Conservation (phyloP, 768 basidiomycete genomes). For the Termitomyces sp. region DNA sequence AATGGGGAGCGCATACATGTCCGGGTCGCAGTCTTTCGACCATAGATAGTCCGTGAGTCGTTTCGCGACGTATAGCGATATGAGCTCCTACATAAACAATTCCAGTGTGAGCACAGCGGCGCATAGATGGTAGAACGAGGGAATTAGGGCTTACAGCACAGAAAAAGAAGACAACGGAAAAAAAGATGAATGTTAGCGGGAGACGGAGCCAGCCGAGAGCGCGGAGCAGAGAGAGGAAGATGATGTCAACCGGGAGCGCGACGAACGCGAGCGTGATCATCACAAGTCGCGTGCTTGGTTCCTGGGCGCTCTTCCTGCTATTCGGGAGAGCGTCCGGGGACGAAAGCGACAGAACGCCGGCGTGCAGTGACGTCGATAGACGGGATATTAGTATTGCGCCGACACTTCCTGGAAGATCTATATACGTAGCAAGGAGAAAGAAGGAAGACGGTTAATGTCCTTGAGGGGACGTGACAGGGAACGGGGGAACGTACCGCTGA, state of each 20-base stretch:
- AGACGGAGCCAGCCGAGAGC: conserved; percentile 76
- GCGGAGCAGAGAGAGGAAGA: conserved; percentile 66
- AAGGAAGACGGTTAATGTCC: too few relatives aligned
- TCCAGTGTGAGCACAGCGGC: too few relatives aligned
- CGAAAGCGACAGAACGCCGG: conserved; percentile 39
- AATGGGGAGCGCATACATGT: conserved; percentile 90
- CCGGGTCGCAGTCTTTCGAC: conserved; percentile 77
- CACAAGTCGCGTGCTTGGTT: conserved; percentile 48
- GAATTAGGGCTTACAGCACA: conserved; percentile 65
- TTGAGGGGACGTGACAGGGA: neutral
- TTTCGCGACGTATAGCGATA: conserved; percentile 67
- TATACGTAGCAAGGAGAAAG: too few relatives aligned
- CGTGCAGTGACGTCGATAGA: conserved; percentile 84
- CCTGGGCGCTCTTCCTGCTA: conserved; percentile 15
- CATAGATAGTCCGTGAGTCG: conserved; percentile 73
- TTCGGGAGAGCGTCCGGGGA: conserved; percentile 14
- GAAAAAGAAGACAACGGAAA: conserved; percentile 71
- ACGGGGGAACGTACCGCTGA: conserved; percentile 58
- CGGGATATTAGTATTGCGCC: conserved; percentile 91
- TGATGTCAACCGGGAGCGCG: conserved; percentile 75
- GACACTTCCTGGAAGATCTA: conserved; percentile 83
- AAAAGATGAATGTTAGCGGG: conserved; percentile 61
- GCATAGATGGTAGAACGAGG: too few relatives aligned
- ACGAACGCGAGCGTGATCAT: conserved; percentile 69
- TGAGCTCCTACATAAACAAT: too few relatives aligned